Percentiles rank a stretch among this genome's conserved stretches.
Evolutionary conservation across 805 yeast species (phyloP).

Genomic region (Danielia oregonensis): DNA sequence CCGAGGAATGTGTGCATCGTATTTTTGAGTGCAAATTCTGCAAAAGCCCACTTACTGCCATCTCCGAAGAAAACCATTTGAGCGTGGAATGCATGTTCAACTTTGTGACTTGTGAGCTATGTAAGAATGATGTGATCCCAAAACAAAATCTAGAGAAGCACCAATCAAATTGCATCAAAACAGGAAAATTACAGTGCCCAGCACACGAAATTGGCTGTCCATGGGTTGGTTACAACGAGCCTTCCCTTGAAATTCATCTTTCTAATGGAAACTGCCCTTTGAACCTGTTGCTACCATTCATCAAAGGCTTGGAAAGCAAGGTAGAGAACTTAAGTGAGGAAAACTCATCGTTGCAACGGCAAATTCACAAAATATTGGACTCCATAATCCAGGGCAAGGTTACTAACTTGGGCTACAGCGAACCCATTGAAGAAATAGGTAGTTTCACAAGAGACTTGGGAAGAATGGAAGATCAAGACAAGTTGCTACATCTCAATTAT

Average conservation of each 20-base stretch:
- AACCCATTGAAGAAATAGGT: slow-evolving; percentile 45
- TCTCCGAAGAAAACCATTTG: slow-evolving; percentile 33
- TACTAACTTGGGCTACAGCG: slow-evolving; percentile 46
- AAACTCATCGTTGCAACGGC: slow-evolving; percentile 38
- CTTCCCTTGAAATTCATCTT: slow-evolving; percentile 34
- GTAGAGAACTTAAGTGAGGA: slow-evolving; percentile 29
- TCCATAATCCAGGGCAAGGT: slow-evolving; percentile 48
- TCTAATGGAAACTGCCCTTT: slow-evolving; percentile 30
- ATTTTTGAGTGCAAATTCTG: slow-evolving; percentile 37
- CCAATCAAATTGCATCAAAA: slow-evolving; percentile 37
- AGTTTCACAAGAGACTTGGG: slow-evolving; percentile 14
- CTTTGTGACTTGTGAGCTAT: slow-evolving; percentile 37
- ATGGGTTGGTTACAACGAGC: slow-evolving; percentile 39
- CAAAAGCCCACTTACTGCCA: slow-evolving; percentile 20
- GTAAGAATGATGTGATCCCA: slow-evolving; percentile 41
- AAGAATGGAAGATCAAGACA: slow-evolving; percentile 24
- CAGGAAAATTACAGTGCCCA: slow-evolving; percentile 43
- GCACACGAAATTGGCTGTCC: slow-evolving; percentile 47
- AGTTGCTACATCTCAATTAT: slow-evolving; percentile 29
- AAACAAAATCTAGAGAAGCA: slow-evolving; percentile 36
- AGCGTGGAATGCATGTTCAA: slow-evolving; percentile 37
- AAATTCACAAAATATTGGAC: slow-evolving; percentile 43
- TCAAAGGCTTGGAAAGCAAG: slow-evolving; percentile 20
- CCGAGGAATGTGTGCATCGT: slow-evolving; percentile 37
- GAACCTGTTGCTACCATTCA: slow-evolving; percentile 25